A percentile compares a stretch with the other conserved stretches of the same genome.
Evolutionary conservation across 345 rosid species (phyloP).

Genomic region (Populus deltoides): DNA sequence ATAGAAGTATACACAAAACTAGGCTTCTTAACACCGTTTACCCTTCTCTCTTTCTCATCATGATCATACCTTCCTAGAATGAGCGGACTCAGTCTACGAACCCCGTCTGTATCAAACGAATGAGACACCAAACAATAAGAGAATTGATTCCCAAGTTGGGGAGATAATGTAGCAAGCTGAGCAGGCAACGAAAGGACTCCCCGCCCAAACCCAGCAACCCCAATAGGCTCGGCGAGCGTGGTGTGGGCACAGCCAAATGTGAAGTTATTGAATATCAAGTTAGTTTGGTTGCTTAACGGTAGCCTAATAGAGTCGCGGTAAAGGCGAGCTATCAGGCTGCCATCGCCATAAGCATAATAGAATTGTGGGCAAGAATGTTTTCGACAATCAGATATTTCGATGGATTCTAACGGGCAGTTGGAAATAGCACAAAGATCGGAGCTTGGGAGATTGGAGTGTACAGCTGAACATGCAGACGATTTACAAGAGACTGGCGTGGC

Average conservation of each 20-base stretch:
- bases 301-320: slow-evolving; percentile 53
- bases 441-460: slow-evolving; percentile 59
- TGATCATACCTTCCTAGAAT: slow-evolving; percentile 71
- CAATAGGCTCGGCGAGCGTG: slow-evolving; percentile 83
- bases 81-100: slow-evolving; percentile 75
- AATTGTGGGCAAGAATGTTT: slow-evolving; percentile 71
- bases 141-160: slow-evolving; percentile 71
- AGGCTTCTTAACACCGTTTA: slow-evolving; percentile 3
- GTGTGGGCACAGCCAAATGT: slow-evolving; percentile 89
- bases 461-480: slow-evolving; percentile 76
- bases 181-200: slow-evolving; percentile 80
- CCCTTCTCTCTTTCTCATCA: slow-evolving; percentile 45
- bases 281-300: slow-evolving; percentile 38
- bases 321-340: slow-evolving; percentile 70
- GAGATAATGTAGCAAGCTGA: slow-evolving; percentile 59
- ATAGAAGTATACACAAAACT: slow-evolving; percentile 60
- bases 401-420: slow-evolving; percentile 70
- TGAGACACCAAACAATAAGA: slow-evolving; percentile 89
- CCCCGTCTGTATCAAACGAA: slow-evolving; percentile 68
- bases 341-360: slow-evolving; percentile 94
- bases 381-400: slow-evolving; percentile 68
- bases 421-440: slow-evolving; percentile 84
- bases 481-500: slow-evolving; percentile 55
- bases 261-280: slow-evolving; percentile 47
- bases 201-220: slow-evolving; percentile 95